A percentile compares a stretch with the other conserved stretches of the same genome.
phyloP scores from a whole-genome alignment of 2,329 filamentous ascomycete genomes.

The Aureobasidium sp. region DNA sequence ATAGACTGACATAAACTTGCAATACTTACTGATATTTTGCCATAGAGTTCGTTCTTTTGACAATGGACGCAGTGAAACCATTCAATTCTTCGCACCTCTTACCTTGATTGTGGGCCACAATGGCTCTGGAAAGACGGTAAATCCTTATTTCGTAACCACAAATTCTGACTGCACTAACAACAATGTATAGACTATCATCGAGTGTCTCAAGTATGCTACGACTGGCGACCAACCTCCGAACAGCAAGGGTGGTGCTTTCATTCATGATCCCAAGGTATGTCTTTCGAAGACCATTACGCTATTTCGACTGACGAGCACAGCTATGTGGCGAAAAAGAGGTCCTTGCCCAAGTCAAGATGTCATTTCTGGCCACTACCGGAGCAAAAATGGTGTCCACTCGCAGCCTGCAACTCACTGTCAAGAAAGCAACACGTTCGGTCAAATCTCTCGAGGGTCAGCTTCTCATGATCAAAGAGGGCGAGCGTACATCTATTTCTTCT shows the following conservation, averaged over 20 bases:
- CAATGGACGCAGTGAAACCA: slow-evolving; percentile 65
- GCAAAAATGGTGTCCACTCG: slow-evolving; percentile 76
- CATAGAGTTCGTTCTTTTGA: slow-evolving; percentile 77
- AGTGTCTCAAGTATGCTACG: slow-evolving; percentile 96
- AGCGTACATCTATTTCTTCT: slow-evolving; percentile 71
- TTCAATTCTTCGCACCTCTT: slow-evolving; percentile 81
- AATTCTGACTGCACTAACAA: slow-evolving; percentile 22
- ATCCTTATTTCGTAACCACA: slow-evolving; percentile 10
- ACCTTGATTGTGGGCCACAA: slow-evolving; percentile 97
- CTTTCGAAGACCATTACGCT: not conserved
- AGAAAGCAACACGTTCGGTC: slow-evolving; percentile 66
- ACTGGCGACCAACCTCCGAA: slow-evolving; percentile 91
- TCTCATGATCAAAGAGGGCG: slow-evolving; percentile 68
- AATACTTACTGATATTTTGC: slow-evolving; percentile 8
- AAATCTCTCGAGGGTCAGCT: slow-evolving; percentile 82
- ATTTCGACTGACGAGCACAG: slow-evolving; percentile 25
- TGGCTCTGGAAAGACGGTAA: slow-evolving; percentile 85
- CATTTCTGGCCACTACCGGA: slow-evolving; percentile 72
- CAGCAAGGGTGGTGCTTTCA: slow-evolving; percentile 81
- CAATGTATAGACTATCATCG: slow-evolving; percentile 68
- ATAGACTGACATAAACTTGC: not conserved
- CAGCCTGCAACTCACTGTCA: slow-evolving; percentile 77
- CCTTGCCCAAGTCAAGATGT: slow-evolving; percentile 82
- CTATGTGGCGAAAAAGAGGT: slow-evolving; percentile 82
- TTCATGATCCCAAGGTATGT: slow-evolving; percentile 84